phyloP scores from a whole-genome alignment of 2,329 filamentous ascomycete species.

The Fusarium poae region DNA sequence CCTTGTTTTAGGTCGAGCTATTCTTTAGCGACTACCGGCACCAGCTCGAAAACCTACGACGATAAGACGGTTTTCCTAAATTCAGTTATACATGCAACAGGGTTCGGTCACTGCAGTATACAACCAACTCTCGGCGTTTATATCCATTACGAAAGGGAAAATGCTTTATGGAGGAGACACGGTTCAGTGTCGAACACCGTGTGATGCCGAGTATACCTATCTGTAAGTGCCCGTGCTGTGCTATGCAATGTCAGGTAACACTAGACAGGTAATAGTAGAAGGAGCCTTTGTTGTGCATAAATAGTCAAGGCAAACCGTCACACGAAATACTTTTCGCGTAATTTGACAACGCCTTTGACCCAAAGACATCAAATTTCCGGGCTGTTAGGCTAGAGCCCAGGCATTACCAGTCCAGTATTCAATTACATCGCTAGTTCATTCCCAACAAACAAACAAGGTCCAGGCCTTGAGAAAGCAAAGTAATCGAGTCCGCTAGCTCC shows the following conservation, averaged over 20 bases:
- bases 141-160: background rate
- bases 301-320: constrained; percentile 5
- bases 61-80: background rate
- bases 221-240: background rate
- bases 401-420: constrained; percentile 5
- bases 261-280: background rate
- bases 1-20: background rate
- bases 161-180: background rate
- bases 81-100: background rate
- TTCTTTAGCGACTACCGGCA: background rate
- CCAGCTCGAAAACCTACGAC: background rate
- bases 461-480: constrained; percentile 13
- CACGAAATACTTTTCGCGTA: background rate
- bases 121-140: background rate
- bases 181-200: background rate
- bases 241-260: constrained; percentile 3
- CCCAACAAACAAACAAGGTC: constrained; percentile 19
- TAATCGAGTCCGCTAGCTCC: background rate
- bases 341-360: background rate
- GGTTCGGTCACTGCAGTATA: background rate
- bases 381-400: constrained; percentile 16
- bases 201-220: background rate
- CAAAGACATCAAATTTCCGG: background rate
- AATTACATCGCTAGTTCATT: constrained; percentile 2
- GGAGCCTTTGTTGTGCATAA: background rate